These are phyloP conservation scores for Lycium ferocissimum DNA, from an alignment of 257 asterid species.

Conservation along the genomic window DNA sequence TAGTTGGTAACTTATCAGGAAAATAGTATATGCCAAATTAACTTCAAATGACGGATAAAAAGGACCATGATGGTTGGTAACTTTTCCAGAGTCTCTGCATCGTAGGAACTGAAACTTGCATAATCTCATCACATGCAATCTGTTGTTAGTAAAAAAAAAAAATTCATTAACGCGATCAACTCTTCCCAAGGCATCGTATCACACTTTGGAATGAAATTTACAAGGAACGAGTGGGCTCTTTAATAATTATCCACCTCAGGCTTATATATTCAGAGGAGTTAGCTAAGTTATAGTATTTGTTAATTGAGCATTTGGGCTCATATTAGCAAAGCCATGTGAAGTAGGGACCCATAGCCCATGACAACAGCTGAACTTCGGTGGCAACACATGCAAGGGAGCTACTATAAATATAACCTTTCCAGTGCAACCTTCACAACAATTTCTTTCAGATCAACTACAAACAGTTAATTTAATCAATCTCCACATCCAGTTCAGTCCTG, in stretches of 20 bases:
- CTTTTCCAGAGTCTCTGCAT: neutral
- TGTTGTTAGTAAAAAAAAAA: neutral
- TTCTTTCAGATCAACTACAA: neutral
- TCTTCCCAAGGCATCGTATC: neutral
- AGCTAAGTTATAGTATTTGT: neutral
- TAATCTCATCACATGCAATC: no score
- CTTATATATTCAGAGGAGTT: neutral
- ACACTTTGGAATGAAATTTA: neutral
- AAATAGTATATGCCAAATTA: no score
- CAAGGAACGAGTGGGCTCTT: neutral
- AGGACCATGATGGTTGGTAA: no score
- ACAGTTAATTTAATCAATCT: neutral
- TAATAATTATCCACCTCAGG: neutral
- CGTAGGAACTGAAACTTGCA: neutral
- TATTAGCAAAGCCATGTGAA: constrained; percentile 40
- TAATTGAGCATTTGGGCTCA: neutral
- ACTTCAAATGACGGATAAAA: no score
- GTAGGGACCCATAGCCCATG: constrained; percentile 25
- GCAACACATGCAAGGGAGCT: neutral
- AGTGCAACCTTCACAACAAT: neutral
- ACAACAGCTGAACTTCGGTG: constrained; percentile 13
- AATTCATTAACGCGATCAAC: no score
- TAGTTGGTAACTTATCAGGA: no score
- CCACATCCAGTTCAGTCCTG: neutral
- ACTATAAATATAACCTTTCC: constrained; percentile 27